Evolutionary conservation across 2,329 filamentous ascomycete species (phyloP).

Genomic region (Botrytis tulipae): DNA sequence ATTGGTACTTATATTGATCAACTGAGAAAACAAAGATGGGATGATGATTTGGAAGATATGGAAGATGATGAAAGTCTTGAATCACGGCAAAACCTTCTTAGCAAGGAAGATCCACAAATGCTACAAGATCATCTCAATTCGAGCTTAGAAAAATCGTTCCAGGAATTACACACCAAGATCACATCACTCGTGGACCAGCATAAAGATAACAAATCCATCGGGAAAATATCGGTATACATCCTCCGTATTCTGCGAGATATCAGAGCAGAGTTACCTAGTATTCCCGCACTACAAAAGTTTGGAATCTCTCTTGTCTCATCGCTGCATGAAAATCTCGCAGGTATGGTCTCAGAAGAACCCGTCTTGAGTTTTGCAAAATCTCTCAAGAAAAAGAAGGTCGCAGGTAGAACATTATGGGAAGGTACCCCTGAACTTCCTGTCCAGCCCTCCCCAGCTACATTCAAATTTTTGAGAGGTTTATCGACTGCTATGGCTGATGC

Average conservation of each 20-base stretch:
- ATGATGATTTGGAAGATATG: constrained; percentile 67
- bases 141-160: constrained; percentile 56
- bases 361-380: constrained; percentile 49
- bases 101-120: constrained; percentile 66
- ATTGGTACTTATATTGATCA: constrained; percentile 61
- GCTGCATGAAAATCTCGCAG: constrained; percentile 62
- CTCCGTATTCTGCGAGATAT: constrained; percentile 74
- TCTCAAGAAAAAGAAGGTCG: constrained; percentile 49
- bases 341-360: constrained; percentile 49
- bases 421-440: constrained; percentile 70
- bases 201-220: constrained; percentile 48
- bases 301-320: constrained; percentile 59
- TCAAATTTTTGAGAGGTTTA: constrained; percentile 67
- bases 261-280: constrained; percentile 60
- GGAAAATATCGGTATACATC: constrained; percentile 61
- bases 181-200: constrained; percentile 49
- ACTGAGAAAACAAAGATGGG: constrained; percentile 69
- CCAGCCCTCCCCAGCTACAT: constrained; percentile 73
- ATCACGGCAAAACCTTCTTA: constrained; percentile 63
- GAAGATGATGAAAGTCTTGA: constrained; percentile 72
- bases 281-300: constrained; percentile 52
- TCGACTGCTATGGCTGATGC: constrained; percentile 64
- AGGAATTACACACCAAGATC: constrained; percentile 56
- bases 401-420: constrained; percentile 74
- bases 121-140: constrained; percentile 59